Percentiles rank a stretch among this genome's conserved stretches.
Evolutionary conservation across 2,329 filamentous ascomycete genomes (phyloP).

Genomic region (Bisporella sp.): DNA sequence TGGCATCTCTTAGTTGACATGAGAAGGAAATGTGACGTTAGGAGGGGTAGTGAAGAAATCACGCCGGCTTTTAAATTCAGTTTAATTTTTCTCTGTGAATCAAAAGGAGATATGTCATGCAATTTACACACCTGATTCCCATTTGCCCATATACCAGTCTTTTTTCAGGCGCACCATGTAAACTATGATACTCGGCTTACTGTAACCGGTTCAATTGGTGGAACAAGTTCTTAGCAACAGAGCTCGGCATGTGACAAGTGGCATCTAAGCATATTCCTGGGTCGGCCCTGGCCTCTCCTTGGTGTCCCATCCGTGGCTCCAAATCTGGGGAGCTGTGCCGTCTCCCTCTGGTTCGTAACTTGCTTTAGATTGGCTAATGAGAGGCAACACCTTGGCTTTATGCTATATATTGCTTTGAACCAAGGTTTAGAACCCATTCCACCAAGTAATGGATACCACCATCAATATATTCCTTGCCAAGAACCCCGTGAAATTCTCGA

Average conservation of each 20-base stretch:
- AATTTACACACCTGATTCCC: too few relatives aligned
- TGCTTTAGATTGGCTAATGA: not conserved
- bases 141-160: too few relatives aligned
- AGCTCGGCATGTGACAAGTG: not conserved
- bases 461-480: constrained; percentile 6
- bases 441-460: constrained; percentile 1
- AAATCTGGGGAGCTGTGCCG: not conserved
- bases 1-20: too few relatives aligned
- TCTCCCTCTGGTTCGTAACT: not conserved
- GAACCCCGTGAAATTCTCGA: not conserved
- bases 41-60: too few relatives aligned
- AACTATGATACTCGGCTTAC: too few relatives aligned
- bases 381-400: not conserved
- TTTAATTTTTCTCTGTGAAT: too few relatives aligned
- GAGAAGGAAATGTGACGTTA: too few relatives aligned
- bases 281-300: not conserved
- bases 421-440: not conserved
- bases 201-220: too few relatives aligned
- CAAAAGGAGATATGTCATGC: too few relatives aligned
- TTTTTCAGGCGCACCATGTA: too few relatives aligned
- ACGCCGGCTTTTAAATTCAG: too few relatives aligned
- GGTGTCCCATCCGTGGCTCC: not conserved
- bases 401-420: not conserved
- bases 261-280: not conserved
- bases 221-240: not conserved